A percentile compares a stretch with the other conserved stretches of the same genome.
Evolutionary conservation across 129 eudicot genomes (phyloP).

Genomic region (Tagetes patula): DNA sequence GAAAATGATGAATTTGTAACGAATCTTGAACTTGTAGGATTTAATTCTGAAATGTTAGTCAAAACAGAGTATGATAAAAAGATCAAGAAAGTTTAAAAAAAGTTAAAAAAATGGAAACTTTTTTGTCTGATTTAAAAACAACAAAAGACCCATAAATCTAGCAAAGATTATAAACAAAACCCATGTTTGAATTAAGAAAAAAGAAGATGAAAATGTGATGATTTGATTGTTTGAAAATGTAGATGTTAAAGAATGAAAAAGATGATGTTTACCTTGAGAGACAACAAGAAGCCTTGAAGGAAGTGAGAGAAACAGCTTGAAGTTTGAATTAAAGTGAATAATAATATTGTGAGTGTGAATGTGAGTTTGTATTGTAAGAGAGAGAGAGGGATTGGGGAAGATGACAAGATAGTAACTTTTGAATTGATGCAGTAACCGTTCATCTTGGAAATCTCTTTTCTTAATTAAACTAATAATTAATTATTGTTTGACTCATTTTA

Average conservation of each 20-base stretch:
- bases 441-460: slow-evolving; percentile 33
- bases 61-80: slow-evolving; percentile 20
- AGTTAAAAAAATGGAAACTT: slow-evolving; percentile 3
- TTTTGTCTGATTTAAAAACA: slow-evolving; percentile 16
- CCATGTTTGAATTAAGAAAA: slow-evolving; percentile 21
- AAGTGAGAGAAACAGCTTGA: slow-evolving; percentile 29
- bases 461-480: slow-evolving; percentile 14
- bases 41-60: slow-evolving; percentile 28
- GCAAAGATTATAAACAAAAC: slow-evolving; percentile 17
- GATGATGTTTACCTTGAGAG: slow-evolving; percentile 27
- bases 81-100: not conserved
- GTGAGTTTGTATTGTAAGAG: not conserved
- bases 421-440: slow-evolving; percentile 28
- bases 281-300: slow-evolving; percentile 35
- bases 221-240: slow-evolving; percentile 26
- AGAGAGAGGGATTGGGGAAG: slow-evolving; percentile 25
- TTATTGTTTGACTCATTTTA: slow-evolving; percentile 17
- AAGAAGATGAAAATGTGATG: not conserved
- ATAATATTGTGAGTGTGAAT: not conserved
- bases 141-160: slow-evolving; percentile 31
- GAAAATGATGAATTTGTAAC: slow-evolving; percentile 9
- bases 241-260: not conserved
- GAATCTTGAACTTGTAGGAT: slow-evolving; percentile 28
- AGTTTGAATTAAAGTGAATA: slow-evolving; percentile 46
- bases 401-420: slow-evolving; percentile 43